Percentiles rank a stretch among this genome's conserved stretches.
phyloP scores from a whole-genome alignment of 2,329 filamentous ascomycete genomes.

The Nannizzia gypsea region DNA sequence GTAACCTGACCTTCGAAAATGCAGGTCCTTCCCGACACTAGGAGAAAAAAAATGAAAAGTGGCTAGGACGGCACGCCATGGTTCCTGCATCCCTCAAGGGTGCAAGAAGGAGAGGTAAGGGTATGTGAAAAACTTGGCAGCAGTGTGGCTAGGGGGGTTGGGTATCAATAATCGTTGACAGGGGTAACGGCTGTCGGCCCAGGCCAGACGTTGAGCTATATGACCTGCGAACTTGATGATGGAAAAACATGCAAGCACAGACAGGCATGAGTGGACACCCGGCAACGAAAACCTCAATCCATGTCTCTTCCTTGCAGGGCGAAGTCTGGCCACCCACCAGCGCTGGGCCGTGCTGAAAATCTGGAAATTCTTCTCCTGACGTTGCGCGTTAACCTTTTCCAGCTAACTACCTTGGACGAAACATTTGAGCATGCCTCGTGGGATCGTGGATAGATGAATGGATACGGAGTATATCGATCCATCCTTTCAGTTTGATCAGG shows the following conservation, averaged over 20 bases:
- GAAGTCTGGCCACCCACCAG: neutral
- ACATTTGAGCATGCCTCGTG: neutral
- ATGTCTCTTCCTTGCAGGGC: neutral
- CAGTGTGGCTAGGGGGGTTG: constrained; percentile 1
- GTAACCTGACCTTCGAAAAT: neutral
- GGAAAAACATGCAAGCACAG: neutral
- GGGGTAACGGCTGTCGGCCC: neutral
- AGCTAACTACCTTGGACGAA: neutral
- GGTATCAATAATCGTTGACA: constrained; percentile 1
- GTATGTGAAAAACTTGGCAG: neutral
- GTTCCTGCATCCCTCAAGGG: constrained; percentile 2
- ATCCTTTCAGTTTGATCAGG: neutral
- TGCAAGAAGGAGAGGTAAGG: neutral
- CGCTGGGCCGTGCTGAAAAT: too few species aligned
- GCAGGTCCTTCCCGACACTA: neutral
- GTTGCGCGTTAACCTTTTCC: neutral
- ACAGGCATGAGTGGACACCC: neutral
- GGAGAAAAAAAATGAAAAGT: neutral
- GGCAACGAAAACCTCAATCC: neutral
- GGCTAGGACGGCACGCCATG: neutral
- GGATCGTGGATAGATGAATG: constrained; percentile 1
- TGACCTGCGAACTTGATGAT: neutral
- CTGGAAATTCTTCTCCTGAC: neutral
- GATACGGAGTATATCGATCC: neutral
- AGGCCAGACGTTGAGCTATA: neutral